These are phyloP conservation scores for Trichoderma aggressivum DNA, from an alignment of 2,329 filamentous ascomycete genomes.

Conservation along the genomic window DNA sequence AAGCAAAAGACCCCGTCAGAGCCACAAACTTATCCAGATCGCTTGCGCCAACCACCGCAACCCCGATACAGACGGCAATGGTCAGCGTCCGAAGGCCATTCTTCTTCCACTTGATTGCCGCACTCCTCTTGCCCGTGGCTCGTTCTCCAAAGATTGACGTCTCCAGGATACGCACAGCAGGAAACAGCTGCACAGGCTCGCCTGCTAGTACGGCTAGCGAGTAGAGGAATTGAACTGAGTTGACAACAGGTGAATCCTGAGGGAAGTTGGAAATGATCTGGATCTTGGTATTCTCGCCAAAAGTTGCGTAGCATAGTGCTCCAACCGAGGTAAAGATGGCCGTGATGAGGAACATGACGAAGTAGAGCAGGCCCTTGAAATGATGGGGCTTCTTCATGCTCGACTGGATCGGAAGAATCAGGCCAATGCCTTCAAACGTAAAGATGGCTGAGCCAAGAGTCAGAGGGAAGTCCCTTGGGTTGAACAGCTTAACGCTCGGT, in stretches of 20 bases:
- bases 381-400: slow-evolving; percentile 69
- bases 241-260: slow-evolving; percentile 67
- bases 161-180: slow-evolving; percentile 69
- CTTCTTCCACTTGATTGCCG: slow-evolving; percentile 71
- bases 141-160: slow-evolving; percentile 62
- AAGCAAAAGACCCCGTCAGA: slow-evolving; percentile 69
- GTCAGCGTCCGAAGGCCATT: slow-evolving; percentile 60
- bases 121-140: slow-evolving; percentile 61
- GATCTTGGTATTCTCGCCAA: slow-evolving; percentile 65
- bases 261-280: slow-evolving; percentile 76
- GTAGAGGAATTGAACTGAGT: slow-evolving; percentile 72
- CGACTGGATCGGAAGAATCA: slow-evolving; percentile 73
- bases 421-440: slow-evolving; percentile 74
- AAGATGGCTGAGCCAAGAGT: slow-evolving; percentile 73
- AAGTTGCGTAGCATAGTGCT: slow-evolving; percentile 70
- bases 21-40: slow-evolving; percentile 74
- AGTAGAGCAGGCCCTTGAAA: slow-evolving; percentile 62
- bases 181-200: slow-evolving; percentile 72
- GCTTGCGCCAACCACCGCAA: slow-evolving; percentile 62
- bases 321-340: slow-evolving; percentile 70
- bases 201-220: slow-evolving; percentile 70
- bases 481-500: slow-evolving; percentile 64
- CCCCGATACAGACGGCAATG: slow-evolving; percentile 55
- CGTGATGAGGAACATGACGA: slow-evolving; percentile 72
- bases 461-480: slow-evolving; percentile 64